Evolutionary conservation across 805 yeast genomes (phyloP).

Genomic region (Wickerhamiella bombiphila): DNA sequence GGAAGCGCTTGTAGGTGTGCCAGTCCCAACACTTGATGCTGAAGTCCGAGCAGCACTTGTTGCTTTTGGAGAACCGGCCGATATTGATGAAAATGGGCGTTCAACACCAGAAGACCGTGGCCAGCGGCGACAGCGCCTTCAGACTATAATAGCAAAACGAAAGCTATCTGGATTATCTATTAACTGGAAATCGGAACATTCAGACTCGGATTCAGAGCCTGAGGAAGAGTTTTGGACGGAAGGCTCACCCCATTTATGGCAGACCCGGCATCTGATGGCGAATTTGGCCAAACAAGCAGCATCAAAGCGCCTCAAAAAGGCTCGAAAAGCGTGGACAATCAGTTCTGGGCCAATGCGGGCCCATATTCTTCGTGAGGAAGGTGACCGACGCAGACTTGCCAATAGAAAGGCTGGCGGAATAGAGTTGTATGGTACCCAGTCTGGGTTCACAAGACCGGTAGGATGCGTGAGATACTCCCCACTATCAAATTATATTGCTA

Average conservation of each 20-base stretch:
- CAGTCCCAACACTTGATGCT: neutral
- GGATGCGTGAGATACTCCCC: constrained; percentile 40
- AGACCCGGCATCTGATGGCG: neutral
- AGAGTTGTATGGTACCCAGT: constrained; percentile 51
- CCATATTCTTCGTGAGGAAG: constrained; percentile 25
- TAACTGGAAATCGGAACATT: neutral
- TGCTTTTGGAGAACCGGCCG: constrained; percentile 1
- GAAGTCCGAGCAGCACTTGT: neutral
- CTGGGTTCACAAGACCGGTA: constrained; percentile 54
- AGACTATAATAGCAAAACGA: constrained; percentile 28
- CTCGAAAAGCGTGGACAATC: neutral
- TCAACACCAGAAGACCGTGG: constrained; percentile 52
- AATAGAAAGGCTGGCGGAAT: constrained; percentile 24
- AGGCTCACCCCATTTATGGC: neutral
- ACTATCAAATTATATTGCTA: constrained; percentile 31
- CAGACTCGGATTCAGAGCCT: neutral
- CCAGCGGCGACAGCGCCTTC: constrained; percentile 46
- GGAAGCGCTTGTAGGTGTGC: neutral
- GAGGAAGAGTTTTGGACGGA: neutral
- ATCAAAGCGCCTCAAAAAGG: neutral
- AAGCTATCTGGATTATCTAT: constrained; percentile 7
- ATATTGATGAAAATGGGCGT: neutral
- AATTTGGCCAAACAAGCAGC: neutral
- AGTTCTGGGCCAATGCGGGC: neutral
- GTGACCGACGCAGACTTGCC: constrained; percentile 34